phyloP scores from a whole-genome alignment of 1,139 yeast species.

The Saccharomycopsis crataegensis region DNA sequence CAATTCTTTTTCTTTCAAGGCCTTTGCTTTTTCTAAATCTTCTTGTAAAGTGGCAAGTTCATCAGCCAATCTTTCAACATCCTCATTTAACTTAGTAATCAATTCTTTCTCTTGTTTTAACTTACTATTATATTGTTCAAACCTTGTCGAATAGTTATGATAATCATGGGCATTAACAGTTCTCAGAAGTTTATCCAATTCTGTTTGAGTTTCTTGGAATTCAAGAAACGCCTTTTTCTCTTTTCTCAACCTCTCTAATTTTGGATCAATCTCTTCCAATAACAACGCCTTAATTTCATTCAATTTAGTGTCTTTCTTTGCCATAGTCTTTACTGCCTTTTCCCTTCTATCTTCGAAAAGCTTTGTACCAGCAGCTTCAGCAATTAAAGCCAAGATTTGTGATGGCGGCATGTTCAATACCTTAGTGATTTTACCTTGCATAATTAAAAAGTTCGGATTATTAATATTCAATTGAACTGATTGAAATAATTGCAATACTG shows the following conservation, averaged over 20 bases:
- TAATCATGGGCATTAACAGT: conserved; percentile 78
- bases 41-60: conserved; percentile 57
- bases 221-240: conserved; percentile 82
- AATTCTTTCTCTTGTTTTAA: conserved; percentile 33
- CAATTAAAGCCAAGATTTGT: conserved; percentile 83
- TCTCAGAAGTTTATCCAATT: conserved; percentile 66
- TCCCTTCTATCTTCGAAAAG: conserved; percentile 92
- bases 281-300: conserved; percentile 68
- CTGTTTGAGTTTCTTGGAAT: conserved; percentile 77
- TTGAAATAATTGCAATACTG: conserved; percentile 84
- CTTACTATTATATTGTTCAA: conserved; percentile 30
- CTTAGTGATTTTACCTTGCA: conserved; percentile 98
- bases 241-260: conserved; percentile 68
- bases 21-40: conserved; percentile 52
- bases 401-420: conserved; percentile 93
- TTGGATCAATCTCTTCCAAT: conserved; percentile 88
- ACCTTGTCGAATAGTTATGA: conserved; percentile 36
- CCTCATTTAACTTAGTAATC: conserved; percentile 32
- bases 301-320: conserved; percentile 80
- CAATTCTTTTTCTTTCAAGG: conserved; percentile 51
- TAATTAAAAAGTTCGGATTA: conserved; percentile 92
- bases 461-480: conserved; percentile 93
- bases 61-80: conserved; percentile 37
- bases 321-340: conserved; percentile 86
- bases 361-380: conserved; percentile 97